Conservation (phyloP, 2,329 filamentous ascomycete genomes). For the Fusarium austroafricanum region DNA sequence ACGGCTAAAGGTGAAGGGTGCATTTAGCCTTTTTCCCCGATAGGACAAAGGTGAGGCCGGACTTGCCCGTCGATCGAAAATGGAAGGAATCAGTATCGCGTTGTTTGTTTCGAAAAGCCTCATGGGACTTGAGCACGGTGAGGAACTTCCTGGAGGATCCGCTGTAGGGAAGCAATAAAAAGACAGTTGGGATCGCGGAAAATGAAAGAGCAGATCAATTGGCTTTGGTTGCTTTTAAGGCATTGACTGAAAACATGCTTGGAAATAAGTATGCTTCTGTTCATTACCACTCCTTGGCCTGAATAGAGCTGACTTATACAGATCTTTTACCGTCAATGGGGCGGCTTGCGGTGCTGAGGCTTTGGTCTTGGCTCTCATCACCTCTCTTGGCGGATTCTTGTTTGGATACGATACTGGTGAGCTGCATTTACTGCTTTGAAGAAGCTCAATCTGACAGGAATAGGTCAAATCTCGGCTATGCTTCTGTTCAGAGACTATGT, state of each 20-base stretch:
- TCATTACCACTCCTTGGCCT: not conserved
- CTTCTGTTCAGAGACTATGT: conserved; percentile 65
- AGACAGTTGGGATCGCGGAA: not conserved
- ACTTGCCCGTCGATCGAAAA: not conserved
- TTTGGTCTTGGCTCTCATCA: conserved; percentile 60
- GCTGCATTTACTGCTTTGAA: conserved; percentile 39
- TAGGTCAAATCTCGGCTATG: conserved; percentile 65
- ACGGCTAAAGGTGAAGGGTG: conserved; percentile 18
- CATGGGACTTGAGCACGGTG: not conserved
- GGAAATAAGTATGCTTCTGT: conserved; percentile 13
- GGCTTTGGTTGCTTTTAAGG: not conserved
- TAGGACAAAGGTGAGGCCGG: conserved; percentile 2
- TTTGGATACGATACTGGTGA: conserved; percentile 74
- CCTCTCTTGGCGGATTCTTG: conserved; percentile 70
- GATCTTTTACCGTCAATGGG: conserved; percentile 57
- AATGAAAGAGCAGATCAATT: not conserved
- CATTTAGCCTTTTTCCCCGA: conserved; percentile 31
- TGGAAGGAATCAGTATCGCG: not conserved
- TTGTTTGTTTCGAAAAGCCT: not conserved
- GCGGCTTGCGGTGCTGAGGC: conserved; percentile 56
- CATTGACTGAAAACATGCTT: conserved; percentile 16
- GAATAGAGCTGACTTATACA: conserved; percentile 25
- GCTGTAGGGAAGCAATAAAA: conserved; percentile 6
- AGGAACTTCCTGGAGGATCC: not conserved
- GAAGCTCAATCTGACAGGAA: not conserved